Base-by-base conservation (phyloP, 2,329 filamentous ascomycete species). In the Aspergillus hortae region DNA sequence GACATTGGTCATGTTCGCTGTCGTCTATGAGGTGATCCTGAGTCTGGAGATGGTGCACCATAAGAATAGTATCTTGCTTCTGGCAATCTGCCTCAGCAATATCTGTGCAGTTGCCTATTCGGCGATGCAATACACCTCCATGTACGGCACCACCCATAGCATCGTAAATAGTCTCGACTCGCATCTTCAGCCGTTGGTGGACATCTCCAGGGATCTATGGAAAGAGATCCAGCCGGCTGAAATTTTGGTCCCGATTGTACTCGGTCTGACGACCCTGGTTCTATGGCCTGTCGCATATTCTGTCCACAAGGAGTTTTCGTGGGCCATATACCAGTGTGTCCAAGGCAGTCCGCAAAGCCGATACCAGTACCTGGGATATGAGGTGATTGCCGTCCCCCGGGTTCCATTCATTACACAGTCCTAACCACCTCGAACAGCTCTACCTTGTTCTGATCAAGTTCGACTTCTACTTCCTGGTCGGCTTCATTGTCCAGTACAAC, bases 401-500 rank as follows among this genome's bases (percentile, higher is more conserved):
- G 17, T 7, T 2, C 27, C 27, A 10, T 30, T 27, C 27, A 10
- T 30, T 11, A 10, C 6, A 30, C 6, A 9, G 27, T 11, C 27
- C 27, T 30, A 30, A 30, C 27, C 27, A 30, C 1, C 6, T 30
- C 7, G 27, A 30, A 30, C 10, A 61, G 57, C 19, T 60, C 14
- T 60, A 55, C 11, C 40, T 57, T 19, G 59, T 60, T 21, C 35
- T 60, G 4, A 46, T 57, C 19, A 60, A 60, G 25, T 32, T 59
- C 12, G 49, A 55, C 14, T 52, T 54, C 35, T 61, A 49, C 21
- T 61, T 60, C 42, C 40, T 57, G 1, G 44, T 58, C n/a, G 50
- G 53, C 4, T 61, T 61, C 17, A 51, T 61, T 11, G 23, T 61
- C 10, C 59, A 61, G 19, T 61, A 61, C 38, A 44, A 52, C 15